Conservation (phyloP, 371 early-diverging fungal species). For the Batrachochytrium dendrobatidis region DNA sequence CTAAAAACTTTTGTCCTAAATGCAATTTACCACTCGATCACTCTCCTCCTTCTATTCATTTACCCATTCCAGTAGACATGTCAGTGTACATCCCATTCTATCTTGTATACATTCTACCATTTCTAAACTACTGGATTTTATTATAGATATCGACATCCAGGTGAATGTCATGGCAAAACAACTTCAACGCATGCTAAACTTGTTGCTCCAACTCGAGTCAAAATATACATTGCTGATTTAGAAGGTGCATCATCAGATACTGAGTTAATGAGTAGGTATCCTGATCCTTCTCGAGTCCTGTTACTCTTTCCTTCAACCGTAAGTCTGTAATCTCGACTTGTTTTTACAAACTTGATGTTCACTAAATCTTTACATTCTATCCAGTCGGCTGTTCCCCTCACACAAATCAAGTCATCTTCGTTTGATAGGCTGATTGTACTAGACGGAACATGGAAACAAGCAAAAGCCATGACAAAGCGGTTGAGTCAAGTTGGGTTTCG, state of each 20-base stretch:
- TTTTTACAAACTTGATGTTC: not conserved
- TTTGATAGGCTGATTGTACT: conserved; percentile 78
- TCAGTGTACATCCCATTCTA: conserved; percentile 26
- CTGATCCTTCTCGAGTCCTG: conserved; percentile 59
- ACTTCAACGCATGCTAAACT: conserved; percentile 75
- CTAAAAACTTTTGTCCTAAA: conserved; percentile 13
- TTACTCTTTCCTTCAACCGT: conserved; percentile 84
- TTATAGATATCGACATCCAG: conserved; percentile 68
- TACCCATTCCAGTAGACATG: conserved; percentile 74
- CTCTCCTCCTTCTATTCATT: conserved; percentile 36
- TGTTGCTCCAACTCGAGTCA: conserved; percentile 59
- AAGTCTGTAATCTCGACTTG: conserved; percentile 6
- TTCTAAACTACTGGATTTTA: not conserved
- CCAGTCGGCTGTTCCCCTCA: conserved; percentile 61
- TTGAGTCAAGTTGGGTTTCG: conserved; percentile 43
- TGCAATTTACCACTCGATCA: conserved; percentile 22
- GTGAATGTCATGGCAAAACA: conserved; percentile 74
- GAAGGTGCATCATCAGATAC: conserved; percentile 27
- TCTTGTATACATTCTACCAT: not conserved
- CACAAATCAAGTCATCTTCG: conserved; percentile 51
- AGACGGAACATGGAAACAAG: conserved; percentile 92
- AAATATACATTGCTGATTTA: conserved; percentile 29
- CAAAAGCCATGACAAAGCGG: conserved; percentile 59
- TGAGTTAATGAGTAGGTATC: conserved; percentile 35
- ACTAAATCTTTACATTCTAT: not conserved